phyloP scores from a whole-genome alignment of 2,329 filamentous ascomycete species.

The Cladosporium sp. region DNA sequence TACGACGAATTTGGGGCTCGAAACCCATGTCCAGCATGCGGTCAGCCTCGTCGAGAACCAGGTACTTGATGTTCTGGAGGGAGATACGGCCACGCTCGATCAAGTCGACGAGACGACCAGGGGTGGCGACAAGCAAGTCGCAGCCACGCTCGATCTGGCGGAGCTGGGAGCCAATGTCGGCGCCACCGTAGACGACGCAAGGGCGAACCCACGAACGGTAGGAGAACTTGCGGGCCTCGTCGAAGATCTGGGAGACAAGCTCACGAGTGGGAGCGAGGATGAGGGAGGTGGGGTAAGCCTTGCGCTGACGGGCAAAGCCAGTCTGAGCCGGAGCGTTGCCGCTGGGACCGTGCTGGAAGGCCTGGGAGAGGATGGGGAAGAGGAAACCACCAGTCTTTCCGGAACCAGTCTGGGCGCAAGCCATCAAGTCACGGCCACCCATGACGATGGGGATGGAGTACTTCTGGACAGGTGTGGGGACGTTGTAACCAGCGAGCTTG shows the following conservation, averaged over 20 bases:
- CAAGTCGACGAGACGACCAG: constrained; percentile 94
- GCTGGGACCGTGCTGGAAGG: constrained; percentile 86
- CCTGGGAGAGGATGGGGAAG: constrained; percentile 98
- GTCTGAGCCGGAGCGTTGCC: constrained; percentile 64
- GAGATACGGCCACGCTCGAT: constrained; percentile 99
- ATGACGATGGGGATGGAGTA: constrained; percentile 99
- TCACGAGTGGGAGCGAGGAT: constrained; percentile 97
- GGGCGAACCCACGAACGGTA: constrained; percentile 99
- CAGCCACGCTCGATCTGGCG: constrained; percentile 98
- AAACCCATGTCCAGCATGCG: constrained; percentile 99
- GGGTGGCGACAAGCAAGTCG: constrained; percentile 94
- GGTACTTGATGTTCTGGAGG: constrained; percentile 97
- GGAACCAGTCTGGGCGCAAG: constrained; percentile 98
- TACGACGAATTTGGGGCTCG: constrained; percentile 98
- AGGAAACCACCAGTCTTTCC: constrained; percentile 99
- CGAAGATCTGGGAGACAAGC: constrained; percentile 97
- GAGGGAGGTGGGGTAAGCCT: constrained; percentile 94
- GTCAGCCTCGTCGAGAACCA: constrained; percentile 98
- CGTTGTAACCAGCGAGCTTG: constrained; percentile 88
- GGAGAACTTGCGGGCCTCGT: constrained; percentile 95
- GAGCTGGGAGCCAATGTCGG: constrained; percentile 96
- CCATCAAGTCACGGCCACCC: constrained; percentile 97
- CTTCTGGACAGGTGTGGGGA: constrained; percentile 96
- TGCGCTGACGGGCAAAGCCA: constrained; percentile 89
- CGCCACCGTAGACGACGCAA: constrained; percentile 98